Conservation (phyloP, 495 filamentous ascomycete genomes). For the Immersiella caudata region DNA sequence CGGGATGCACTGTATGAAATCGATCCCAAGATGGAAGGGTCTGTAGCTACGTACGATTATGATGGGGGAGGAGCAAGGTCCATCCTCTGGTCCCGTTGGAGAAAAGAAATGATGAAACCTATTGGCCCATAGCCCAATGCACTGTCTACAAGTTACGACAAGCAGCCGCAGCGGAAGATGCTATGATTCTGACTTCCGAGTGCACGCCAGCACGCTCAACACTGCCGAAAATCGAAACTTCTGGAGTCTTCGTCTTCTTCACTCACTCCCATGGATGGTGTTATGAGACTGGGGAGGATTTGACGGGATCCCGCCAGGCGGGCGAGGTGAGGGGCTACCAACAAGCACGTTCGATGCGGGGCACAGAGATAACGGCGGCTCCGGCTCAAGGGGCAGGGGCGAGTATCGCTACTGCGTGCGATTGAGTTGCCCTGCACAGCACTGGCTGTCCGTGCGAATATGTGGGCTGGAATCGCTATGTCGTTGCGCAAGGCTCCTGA, state of each 20-base stretch:
- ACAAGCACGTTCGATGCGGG: background rate
- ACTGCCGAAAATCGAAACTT: too few species aligned
- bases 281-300: background rate
- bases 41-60: background rate
- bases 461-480: background rate
- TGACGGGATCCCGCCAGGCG: background rate
- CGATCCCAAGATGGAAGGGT: background rate
- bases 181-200: background rate
- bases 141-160: background rate
- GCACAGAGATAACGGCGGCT: background rate
- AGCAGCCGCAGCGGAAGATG: background rate
- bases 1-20: constrained; percentile 18
- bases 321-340: background rate
- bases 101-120: background rate
- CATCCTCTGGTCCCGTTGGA: background rate
- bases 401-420: background rate
- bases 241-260: background rate
- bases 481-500: background rate
- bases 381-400: background rate
- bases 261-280: background rate
- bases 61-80: too few species aligned
- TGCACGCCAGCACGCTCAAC: too few species aligned
- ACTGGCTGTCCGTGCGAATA: too few species aligned
- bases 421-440: too few species aligned
- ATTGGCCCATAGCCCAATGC: background rate